Conservation (phyloP, 1,284 basidiomycete species). For the Ustilago tritici region DNA sequence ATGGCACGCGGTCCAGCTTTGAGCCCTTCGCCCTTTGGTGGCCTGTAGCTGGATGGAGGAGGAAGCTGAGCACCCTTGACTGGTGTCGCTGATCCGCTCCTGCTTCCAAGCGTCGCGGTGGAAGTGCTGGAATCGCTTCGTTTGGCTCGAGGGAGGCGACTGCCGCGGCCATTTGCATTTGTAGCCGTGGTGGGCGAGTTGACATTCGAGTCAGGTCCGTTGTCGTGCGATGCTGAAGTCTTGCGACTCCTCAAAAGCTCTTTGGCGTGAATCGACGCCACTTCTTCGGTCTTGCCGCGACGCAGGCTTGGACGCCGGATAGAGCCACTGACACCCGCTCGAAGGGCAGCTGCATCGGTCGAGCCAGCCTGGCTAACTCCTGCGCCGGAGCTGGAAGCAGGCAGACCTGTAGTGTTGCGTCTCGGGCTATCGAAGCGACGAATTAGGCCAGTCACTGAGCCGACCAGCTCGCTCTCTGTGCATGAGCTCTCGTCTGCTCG, state of each 20-base stretch:
- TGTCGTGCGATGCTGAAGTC: slow-evolving; percentile 19
- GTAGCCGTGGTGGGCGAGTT: slow-evolving; percentile 18
- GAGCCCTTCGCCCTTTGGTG: slow-evolving; percentile 43
- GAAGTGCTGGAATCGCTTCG: slow-evolving; percentile 40
- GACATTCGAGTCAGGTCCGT: slow-evolving; percentile 17
- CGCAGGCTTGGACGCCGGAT: slow-evolving; percentile 74
- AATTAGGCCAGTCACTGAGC: slow-evolving; percentile 36
- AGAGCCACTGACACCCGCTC: slow-evolving; percentile 16
- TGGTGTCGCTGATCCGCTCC: slow-evolving; percentile 40
- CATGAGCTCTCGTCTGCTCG: slow-evolving; percentile 62
- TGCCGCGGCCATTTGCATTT: slow-evolving; percentile 14
- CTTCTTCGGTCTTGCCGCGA: slow-evolving; percentile 74
- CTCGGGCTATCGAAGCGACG: slow-evolving; percentile 51
- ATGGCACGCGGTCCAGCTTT: slow-evolving; percentile 51
- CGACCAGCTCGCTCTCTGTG: slow-evolving; percentile 52
- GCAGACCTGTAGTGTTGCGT: slow-evolving; percentile 22
- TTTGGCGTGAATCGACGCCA: slow-evolving; percentile 58
- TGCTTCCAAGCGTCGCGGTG: slow-evolving; percentile 23
- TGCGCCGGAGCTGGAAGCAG: slow-evolving; percentile 4
- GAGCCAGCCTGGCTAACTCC: slow-evolving; percentile 1
- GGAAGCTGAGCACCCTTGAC: slow-evolving; percentile 21
- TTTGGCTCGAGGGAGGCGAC: slow-evolving; percentile 46
- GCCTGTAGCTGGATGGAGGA: slow-evolving; percentile 45
- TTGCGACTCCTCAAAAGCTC: slow-evolving; percentile 25
- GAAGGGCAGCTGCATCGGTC: neutral